Conservation (phyloP, 805 yeast species). For the Cyberlindnera saturnus region DNA sequence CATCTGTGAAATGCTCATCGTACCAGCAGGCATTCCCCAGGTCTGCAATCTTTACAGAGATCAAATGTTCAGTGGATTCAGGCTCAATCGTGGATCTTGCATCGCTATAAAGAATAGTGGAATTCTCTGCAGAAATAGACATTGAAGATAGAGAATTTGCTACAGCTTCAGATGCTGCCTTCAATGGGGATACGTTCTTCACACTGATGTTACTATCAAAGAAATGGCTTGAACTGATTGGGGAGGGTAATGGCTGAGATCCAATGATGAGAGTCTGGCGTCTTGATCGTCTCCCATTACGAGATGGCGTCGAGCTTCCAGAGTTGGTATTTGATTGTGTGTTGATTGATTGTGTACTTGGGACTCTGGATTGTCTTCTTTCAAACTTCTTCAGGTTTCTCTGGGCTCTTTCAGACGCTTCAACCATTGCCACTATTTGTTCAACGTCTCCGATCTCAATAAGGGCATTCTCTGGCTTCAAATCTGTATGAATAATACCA, state of each 20-base stretch:
- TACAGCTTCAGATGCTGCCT: constrained; percentile 18
- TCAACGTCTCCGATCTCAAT: constrained; percentile 83
- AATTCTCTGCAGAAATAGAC: constrained; percentile 28
- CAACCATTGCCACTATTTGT: constrained; percentile 63
- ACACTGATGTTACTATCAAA: constrained; percentile 5
- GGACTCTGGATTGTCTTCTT: constrained; percentile 29
- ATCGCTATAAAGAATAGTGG: constrained; percentile 8
- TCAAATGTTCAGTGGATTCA: constrained; percentile 34
- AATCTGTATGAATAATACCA: constrained; percentile 70
- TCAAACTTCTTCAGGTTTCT: constrained; percentile 36
- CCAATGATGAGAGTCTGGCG: constrained; percentile 79
- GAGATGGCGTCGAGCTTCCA: constrained; percentile 20
- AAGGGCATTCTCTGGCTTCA: constrained; percentile 70
- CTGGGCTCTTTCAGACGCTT: constrained; percentile 48
- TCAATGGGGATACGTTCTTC: constrained; percentile 8
- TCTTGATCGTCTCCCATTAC: constrained; percentile 43
- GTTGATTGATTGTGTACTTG: constrained; percentile 13
- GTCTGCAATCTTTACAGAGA: constrained; percentile 86
- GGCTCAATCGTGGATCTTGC: constrained; percentile 1
- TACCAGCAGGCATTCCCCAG: constrained; percentile 70
- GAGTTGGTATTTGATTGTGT: constrained; percentile 14
- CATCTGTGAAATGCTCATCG: constrained; percentile 61
- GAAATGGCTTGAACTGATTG: constrained; percentile 49
- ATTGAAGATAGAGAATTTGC: constrained; percentile 35
- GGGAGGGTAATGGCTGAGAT: constrained; percentile 90